Conservation (phyloP, 2,329 filamentous ascomycete genomes). For the Claviceps maximensis region DNA sequence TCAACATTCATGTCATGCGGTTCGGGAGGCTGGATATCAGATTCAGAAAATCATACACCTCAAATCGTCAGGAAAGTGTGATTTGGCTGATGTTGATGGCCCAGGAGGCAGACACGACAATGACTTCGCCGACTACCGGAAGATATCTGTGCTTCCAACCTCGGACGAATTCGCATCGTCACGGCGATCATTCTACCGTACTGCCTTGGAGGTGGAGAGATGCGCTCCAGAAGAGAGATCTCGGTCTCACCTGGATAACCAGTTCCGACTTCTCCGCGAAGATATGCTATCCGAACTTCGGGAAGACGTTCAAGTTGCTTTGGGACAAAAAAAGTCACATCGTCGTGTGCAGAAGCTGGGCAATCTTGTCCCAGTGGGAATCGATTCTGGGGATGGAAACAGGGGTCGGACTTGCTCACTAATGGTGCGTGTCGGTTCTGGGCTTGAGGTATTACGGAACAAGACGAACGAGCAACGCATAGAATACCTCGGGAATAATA, state of each 20-base stretch:
- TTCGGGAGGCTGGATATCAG: slow-evolving; percentile 18
- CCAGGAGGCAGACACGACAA: slow-evolving; percentile 65
- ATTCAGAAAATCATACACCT: slow-evolving; percentile 26
- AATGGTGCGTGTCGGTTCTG: neutral
- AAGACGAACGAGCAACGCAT: slow-evolving; percentile 13
- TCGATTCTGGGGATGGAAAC: neutral
- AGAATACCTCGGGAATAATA: slow-evolving; percentile 32
- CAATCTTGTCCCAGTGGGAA: slow-evolving; percentile 14
- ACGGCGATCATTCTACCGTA: slow-evolving; percentile 36
- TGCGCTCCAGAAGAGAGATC: slow-evolving; percentile 21
- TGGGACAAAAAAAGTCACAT: slow-evolving; percentile 12
- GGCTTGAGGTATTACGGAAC: neutral
- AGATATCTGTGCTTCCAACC: slow-evolving; percentile 53
- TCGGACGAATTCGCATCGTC: slow-evolving; percentile 46
- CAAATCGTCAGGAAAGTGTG: slow-evolving; percentile 10
- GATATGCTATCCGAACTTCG: slow-evolving; percentile 56
- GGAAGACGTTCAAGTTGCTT: slow-evolving; percentile 28
- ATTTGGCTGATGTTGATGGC: slow-evolving; percentile 30
- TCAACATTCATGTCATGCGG: slow-evolving; percentile 11
- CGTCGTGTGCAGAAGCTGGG: slow-evolving; percentile 14
- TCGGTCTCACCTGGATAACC: slow-evolving; percentile 48
- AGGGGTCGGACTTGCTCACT: neutral
- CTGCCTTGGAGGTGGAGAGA: slow-evolving; percentile 27
- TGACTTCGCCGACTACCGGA: slow-evolving; percentile 46
- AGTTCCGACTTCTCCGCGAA: slow-evolving; percentile 58